Conservation (phyloP, 352 stramenopile genomes). For the Phytophthora hybrid region DNA sequence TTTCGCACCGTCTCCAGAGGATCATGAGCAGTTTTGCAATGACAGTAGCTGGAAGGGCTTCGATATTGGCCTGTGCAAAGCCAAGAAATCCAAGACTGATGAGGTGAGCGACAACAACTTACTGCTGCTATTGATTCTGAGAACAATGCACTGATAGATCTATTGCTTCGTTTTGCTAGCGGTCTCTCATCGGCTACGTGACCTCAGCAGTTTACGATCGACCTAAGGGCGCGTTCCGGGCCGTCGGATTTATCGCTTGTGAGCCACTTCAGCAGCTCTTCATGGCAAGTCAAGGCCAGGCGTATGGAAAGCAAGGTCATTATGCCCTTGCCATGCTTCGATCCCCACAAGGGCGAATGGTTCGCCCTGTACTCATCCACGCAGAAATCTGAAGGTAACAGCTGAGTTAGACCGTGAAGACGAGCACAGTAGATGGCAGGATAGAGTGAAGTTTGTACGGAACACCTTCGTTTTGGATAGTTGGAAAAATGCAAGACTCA, state of each 20-base stretch:
- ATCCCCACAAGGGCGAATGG: conserved; percentile 53
- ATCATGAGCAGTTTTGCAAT: conserved; percentile 33
- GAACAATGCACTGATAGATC: background rate
- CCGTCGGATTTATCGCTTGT: conserved; percentile 70
- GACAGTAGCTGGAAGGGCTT: conserved; percentile 50
- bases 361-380: conserved; percentile 59
- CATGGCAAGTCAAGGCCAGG: conserved; percentile 27
- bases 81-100: conserved; percentile 12
- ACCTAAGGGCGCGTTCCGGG: conserved; percentile 72
- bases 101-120: conserved; percentile 24
- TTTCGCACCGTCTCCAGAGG: conserved; percentile 40
- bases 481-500: conserved; percentile 28
- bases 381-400: conserved; percentile 20
- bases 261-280: conserved; percentile 70
- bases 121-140: background rate
- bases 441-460: conserved; percentile 1
- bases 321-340: conserved; percentile 58
- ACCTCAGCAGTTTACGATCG: conserved; percentile 85
- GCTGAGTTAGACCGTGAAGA: background rate
- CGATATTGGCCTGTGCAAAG: conserved; percentile 23
- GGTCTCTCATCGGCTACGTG: conserved; percentile 63
- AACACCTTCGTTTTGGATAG: conserved; percentile 10
- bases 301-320: conserved; percentile 19
- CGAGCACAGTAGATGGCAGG: background rate
- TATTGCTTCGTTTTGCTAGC: conserved; percentile 34